phyloP scores from a whole-genome alignment of 1,284 basidiomycete genomes.

The Puccinia hordei region DNA sequence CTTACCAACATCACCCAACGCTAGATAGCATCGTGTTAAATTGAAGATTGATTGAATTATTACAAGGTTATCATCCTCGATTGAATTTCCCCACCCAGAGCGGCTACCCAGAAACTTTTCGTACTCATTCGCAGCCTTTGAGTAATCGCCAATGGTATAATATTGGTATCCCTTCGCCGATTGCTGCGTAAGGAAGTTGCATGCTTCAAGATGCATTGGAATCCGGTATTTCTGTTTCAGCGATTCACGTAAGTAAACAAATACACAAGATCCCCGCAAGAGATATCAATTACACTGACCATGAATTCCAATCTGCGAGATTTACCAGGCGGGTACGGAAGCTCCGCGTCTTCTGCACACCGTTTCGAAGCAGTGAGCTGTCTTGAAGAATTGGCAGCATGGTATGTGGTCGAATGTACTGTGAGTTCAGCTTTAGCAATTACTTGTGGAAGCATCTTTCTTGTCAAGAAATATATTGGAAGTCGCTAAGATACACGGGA shows the following conservation, averaged over 20 bases:
- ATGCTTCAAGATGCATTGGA: not conserved
- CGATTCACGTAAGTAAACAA: not conserved
- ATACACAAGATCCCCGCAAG: not conserved
- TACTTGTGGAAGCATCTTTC: not conserved
- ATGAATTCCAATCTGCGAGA: slow-evolving; percentile 7
- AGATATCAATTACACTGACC: not conserved
- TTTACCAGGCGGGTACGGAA: not conserved
- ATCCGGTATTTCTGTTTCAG: not conserved
- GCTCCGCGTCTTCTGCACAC: not conserved
- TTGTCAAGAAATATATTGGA: not conserved
- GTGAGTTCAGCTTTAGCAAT: not conserved
- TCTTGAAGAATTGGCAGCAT: not conserved
- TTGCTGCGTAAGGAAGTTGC: not conserved
- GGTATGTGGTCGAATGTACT: not conserved
- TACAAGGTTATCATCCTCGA: not conserved
- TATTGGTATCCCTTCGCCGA: not conserved
- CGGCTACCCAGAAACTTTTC: not conserved
- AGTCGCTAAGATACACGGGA: not conserved
- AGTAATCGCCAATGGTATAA: not conserved
- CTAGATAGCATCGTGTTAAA: not conserved
- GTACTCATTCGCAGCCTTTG: not conserved
- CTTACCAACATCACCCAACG: not conserved
- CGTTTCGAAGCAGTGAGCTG: not conserved
- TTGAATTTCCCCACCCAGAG: not conserved
- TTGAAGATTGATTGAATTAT: slow-evolving; percentile 6